Evolutionary conservation across 257 asterid species (phyloP).

Genomic region (Jaltomata sinuosa): DNA sequence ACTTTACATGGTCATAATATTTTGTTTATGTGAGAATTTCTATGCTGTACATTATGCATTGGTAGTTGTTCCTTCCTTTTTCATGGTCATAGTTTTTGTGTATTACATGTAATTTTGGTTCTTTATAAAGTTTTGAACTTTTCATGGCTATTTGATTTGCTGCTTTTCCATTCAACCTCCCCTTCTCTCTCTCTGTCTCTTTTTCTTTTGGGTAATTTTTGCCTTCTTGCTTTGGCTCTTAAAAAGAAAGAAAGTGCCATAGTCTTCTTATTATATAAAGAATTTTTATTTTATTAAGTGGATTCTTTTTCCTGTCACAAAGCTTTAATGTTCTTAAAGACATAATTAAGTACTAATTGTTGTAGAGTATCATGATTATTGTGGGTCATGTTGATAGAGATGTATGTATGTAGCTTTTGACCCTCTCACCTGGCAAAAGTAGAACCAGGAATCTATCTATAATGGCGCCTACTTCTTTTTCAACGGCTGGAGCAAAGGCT

Average conservation of each 20-base stretch:
- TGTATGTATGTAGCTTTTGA: background rate
- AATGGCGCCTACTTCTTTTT: background rate
- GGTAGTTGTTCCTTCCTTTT: background rate
- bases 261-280: background rate
- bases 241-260: background rate
- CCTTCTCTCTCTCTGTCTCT: background rate
- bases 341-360: background rate
- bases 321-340: background rate
- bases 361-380: background rate
- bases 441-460: too few relatives aligned
- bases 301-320: background rate
- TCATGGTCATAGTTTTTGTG: background rate
- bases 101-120: background rate
- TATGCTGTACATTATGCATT: background rate
- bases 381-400: background rate
- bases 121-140: background rate
- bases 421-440: background rate
- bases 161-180: background rate
- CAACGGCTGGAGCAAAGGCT: background rate
- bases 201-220: background rate
- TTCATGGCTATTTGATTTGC: background rate
- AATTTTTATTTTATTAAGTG: background rate
- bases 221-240: background rate
- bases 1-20: background rate
- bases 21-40: background rate